Conservation (phyloP, 768 basidiomycete genomes). For the Kwoniella botswanensis region DNA sequence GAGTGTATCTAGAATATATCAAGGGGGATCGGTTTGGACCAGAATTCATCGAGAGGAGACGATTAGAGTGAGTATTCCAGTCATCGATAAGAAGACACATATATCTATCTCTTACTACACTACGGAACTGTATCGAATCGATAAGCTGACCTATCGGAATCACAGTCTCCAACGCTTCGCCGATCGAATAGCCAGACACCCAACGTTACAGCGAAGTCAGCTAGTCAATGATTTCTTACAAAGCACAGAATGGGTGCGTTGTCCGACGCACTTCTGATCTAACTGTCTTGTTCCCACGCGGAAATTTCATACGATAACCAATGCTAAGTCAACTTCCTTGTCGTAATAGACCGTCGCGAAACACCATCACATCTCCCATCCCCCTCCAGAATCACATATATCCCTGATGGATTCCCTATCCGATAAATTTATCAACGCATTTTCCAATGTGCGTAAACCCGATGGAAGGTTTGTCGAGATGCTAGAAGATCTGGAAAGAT, state of each 20-base stretch:
- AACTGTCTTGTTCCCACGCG: no score
- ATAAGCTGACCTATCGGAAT: no score
- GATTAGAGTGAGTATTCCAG: conserved; percentile 71
- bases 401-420: conserved; percentile 93
- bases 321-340: no score
- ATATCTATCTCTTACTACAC: no score
- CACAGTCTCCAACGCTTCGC: conserved; percentile 82
- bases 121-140: no score
- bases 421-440: conserved; percentile 94
- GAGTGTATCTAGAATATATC: conserved; percentile 76
- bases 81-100: no score
- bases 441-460: conserved; percentile 92
- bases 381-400: conserved; percentile 65
- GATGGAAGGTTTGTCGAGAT: conserved; percentile 93
- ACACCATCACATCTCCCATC: conserved; percentile 94
- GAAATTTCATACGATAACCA: no score
- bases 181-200: conserved; percentile 87
- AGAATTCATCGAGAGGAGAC: conserved; percentile 93
- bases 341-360: conserved; percentile 81
- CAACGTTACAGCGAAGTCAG: conserved; percentile 87
- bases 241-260: conserved; percentile 94
- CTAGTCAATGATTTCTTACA: conserved; percentile 93
- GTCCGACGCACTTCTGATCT: neutral
- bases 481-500: conserved; percentile 90
- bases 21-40: conserved; percentile 96